A percentile compares a stretch with the other conserved stretches of the same genome.
These are phyloP conservation scores for Globisporangium mamillatum DNA, from an alignment of 352 stramenopile species.

Conservation along the genomic window DNA sequence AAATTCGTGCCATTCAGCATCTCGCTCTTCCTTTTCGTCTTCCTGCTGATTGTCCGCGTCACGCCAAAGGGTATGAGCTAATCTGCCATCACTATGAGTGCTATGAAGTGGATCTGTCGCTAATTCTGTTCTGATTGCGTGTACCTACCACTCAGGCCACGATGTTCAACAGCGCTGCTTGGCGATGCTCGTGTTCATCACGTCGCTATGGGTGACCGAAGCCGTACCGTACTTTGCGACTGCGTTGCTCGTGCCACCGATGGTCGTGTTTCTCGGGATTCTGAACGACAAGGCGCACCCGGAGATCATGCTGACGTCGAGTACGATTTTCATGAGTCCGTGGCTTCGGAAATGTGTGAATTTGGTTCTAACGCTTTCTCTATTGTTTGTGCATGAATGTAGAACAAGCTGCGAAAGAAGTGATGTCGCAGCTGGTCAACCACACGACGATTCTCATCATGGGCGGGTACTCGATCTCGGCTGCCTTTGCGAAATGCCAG, in stretches of 20 bases:
- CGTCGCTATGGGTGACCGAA: slow-evolving; percentile 89
- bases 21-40: slow-evolving; percentile 67
- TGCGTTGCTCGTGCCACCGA: slow-evolving; percentile 81
- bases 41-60: slow-evolving; percentile 70
- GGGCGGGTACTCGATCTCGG: slow-evolving; percentile 89
- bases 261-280: slow-evolving; percentile 89
- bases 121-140: neutral
- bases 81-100: no score
- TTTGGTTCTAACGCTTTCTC: neutral
- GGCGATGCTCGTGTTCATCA: slow-evolving; percentile 89
- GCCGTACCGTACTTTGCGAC: slow-evolving; percentile 91
- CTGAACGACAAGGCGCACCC: slow-evolving; percentile 84
- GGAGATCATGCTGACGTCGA: slow-evolving; percentile 60
- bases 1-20: slow-evolving; percentile 77
- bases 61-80: slow-evolving; percentile 58
- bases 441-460: slow-evolving; percentile 93
- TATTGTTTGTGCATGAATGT: slow-evolving; percentile 1
- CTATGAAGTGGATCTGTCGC: no score
- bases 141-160: slow-evolving; percentile 31
- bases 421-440: slow-evolving; percentile 89
- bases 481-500: slow-evolving; percentile 89
- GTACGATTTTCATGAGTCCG: slow-evolving; percentile 29
- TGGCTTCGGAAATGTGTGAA: neutral
- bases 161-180: slow-evolving; percentile 84
- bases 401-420: slow-evolving; percentile 85